Evolutionary conservation across 306 rosid species (phyloP).

Genomic region (Lagenaria siceraria): DNA sequence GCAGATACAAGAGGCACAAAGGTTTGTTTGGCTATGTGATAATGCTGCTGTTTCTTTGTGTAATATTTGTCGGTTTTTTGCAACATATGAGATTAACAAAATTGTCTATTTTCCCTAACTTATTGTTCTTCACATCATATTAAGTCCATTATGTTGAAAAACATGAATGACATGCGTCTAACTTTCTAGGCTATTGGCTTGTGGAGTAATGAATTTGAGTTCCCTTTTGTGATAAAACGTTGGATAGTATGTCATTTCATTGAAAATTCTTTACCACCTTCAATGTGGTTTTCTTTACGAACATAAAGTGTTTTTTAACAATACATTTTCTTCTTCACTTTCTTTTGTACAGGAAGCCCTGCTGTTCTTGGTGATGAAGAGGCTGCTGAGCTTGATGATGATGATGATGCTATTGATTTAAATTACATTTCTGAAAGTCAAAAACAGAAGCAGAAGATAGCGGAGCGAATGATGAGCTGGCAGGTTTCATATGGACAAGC

Average conservation of each 20-base stretch:
- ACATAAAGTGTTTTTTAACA: background rate
- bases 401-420: conserved; percentile 47
- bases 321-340: background rate
- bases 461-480: conserved; percentile 88
- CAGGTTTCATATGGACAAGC: conserved; percentile 55
- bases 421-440: conserved; percentile 63
- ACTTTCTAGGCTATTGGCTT: background rate
- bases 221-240: background rate
- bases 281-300: background rate
- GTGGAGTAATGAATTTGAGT: background rate
- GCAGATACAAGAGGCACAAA: conserved; percentile 73
- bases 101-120: background rate
- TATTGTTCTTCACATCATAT: background rate
- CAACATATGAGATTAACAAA: background rate
- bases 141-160: background rate
- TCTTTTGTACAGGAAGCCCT: conserved; percentile 55
- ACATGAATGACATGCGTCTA: background rate
- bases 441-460: conserved; percentile 75
- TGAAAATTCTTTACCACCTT: background rate
- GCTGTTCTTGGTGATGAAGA: conserved; percentile 72
- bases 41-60: background rate
- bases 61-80: background rate
- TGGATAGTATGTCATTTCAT: background rate
- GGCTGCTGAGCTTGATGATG: conserved; percentile 31
- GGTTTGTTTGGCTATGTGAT: conserved; percentile 23